Base-by-base conservation (phyloP, 2,329 filamentous ascomycete genomes). In the Xylariaceae sp. region DNA sequence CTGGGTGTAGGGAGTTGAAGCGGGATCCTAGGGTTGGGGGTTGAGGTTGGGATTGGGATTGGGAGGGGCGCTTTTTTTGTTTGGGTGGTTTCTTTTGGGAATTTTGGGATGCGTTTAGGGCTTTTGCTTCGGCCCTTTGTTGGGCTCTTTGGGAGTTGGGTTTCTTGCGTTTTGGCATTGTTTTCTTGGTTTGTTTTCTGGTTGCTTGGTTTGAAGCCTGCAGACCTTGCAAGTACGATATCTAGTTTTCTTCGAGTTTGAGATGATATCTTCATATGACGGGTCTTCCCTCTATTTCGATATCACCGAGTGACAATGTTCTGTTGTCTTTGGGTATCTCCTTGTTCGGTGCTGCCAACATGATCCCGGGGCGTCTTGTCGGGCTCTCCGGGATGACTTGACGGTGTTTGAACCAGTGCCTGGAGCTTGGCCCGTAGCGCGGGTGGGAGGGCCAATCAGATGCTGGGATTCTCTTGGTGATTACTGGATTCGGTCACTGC, bases 401-500 rank as follows among this genome's bases (percentile, higher is more conserved):
- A 8, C 26, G 26, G 8, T 26, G 26, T 4, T 26, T 26, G 26
- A 26, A 40, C n/a, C 15, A 13, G 37, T 29, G 52, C 46, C 18
- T 44, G 32, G 36, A 26, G 37, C 22, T 51, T 21, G 12, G 18
- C 12, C 16, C 18, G 21, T 19, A 30, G 32, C 9, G n/a, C 15
- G 13, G 5, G 29, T 41, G 8, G 5, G 5, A 8, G 26, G 26
- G 21, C 56, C 56, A 58, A 58, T 56, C 48, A 54, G 32, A 36
- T 54, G 37, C 9, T n/a, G 41, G 32, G 9, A 12, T 51, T 54
- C 26, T 43, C 15, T 32, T 12, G 34, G 49, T 47, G 44, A 45
- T 58, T 58, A 54, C 56, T 54, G 16, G 13, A 53, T 58, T 54
- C 36, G 56, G 54, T 40, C 43, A 49, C 39, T 8, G 9, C 39